Evolutionary conservation across 2,329 filamentous ascomycete genomes (phyloP).

Genomic region (Xylaria sp.): DNA sequence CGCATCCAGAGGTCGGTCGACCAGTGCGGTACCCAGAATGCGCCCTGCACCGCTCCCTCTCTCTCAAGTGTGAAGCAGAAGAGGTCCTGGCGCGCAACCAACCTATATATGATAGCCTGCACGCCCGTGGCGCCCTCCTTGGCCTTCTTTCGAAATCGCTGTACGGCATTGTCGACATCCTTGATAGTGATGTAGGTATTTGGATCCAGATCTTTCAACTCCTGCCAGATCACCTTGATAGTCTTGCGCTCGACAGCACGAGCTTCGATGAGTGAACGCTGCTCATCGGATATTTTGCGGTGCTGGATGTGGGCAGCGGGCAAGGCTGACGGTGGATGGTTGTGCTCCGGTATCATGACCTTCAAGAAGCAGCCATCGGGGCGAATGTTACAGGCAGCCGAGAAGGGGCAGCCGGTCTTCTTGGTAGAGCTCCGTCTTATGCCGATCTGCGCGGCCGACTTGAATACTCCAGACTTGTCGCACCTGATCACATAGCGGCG

Average conservation of each 20-base stretch:
- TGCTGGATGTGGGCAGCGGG: constrained; percentile 45
- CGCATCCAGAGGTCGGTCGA: constrained; percentile 45
- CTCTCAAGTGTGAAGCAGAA: constrained; percentile 45
- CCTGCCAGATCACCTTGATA: constrained; percentile 42
- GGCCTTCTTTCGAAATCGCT: constrained; percentile 45
- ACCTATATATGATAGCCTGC: constrained; percentile 45
- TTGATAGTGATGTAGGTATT: constrained; percentile 43
- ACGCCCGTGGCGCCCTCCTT: constrained; percentile 47
- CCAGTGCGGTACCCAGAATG: constrained; percentile 48
- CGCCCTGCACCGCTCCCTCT: constrained; percentile 42
- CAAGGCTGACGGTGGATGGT: constrained; percentile 43
- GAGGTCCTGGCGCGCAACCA: constrained; percentile 46
- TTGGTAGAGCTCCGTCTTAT: constrained; percentile 43
- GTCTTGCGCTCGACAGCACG: constrained; percentile 44
- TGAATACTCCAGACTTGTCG: constrained; percentile 45
- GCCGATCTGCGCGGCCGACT: constrained; percentile 43
- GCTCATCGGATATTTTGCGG: constrained; percentile 45
- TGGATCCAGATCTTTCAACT: constrained; percentile 41
- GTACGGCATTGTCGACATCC: constrained; percentile 46
- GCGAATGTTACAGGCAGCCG: constrained; percentile 42
- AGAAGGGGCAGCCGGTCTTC: constrained; percentile 48
- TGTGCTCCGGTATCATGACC: constrained; percentile 44
- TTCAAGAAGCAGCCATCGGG: constrained; percentile 44
- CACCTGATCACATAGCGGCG: constrained; percentile 45
- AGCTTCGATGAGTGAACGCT: constrained; percentile 44